Evolutionary conservation across 768 basidiomycete genomes (phyloP), one percentile per base, ranked within the genome.

Genomic region (Tulasnella sp.): DNA sequence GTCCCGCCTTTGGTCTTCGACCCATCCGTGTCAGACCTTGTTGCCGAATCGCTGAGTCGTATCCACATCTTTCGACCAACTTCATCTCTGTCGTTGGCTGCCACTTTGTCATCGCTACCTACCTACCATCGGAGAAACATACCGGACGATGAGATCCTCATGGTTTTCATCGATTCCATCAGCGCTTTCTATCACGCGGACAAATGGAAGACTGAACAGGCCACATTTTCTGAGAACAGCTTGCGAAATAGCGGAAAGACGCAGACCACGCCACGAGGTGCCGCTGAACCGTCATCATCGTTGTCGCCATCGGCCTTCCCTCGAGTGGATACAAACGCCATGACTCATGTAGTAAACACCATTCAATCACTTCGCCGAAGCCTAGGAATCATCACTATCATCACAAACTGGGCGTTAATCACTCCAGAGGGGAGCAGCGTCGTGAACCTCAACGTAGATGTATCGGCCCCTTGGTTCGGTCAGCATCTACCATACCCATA

Each of bases 161-260:
- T 88, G 56, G 70, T 93, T 38, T 80, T 80, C 9, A 73, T 92
- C 48, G 89, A 93, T 70, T 88, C 88, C 13, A 70, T 88, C 60
- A 84, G 83, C 68, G 69, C 86, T 0, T 88, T 84, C 67, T 80
- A 87, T 70, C 92, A 90, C 89, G 63, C 76, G 2, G 88, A 92
- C 68, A 80, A 84, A 43, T 83, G 82, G 67, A 73, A 74, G 41
- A 71, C 72, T 29, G 87, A 89, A 69, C 80, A 42, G 21, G 53
- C 52, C 19, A 48, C 23, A n/a, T 48, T 23, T 5, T 5, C 47
- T 23, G 47, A 48, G 21, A 21, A 29, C 47, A 48, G 27, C 42
- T 47, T 53, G 51, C 32, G 32, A 32, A 21, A 30, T 17, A 42
- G 42, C 17, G 3, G 24, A 1, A 51, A 45, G 23, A 19, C 43